Evolutionary conservation across 768 basidiomycete species (phyloP).

Genomic region (Gymnopilus junonius): DNA sequence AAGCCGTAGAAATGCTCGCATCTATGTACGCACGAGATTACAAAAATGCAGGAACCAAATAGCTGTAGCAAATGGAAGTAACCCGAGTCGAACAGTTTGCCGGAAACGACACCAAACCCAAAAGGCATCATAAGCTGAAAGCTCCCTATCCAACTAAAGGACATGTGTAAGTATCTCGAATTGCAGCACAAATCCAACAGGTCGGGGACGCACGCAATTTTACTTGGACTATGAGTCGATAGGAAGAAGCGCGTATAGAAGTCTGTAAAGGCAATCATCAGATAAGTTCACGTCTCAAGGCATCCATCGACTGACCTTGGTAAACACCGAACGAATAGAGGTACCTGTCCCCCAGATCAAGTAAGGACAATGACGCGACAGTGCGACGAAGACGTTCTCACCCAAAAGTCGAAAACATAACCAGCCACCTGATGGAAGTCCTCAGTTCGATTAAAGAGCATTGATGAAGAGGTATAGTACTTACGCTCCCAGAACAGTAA

Average conservation of each 20-base stretch:
- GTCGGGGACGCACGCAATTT: constrained; percentile 37
- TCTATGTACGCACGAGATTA: constrained; percentile 22
- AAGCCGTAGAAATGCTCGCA: neutral
- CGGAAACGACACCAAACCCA: constrained; percentile 40
- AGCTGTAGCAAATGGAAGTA: constrained; percentile 39
- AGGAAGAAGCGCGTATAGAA: constrained; percentile 45
- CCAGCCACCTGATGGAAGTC: constrained; percentile 33
- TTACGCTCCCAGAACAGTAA: constrained; percentile 45
- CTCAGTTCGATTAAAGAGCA: neutral
- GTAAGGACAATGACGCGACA: neutral
- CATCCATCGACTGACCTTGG: constrained; percentile 37
- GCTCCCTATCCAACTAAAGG: constrained; percentile 51
- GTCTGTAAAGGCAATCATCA: constrained; percentile 37
- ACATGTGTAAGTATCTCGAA: neutral
- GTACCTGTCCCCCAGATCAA: no score
- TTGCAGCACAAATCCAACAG: neutral
- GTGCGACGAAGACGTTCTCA: constrained; percentile 14
- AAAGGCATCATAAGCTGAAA: constrained; percentile 48
- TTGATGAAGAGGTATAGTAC: constrained; percentile 18
- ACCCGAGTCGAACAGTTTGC: constrained; percentile 48
- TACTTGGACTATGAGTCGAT: constrained; percentile 37
- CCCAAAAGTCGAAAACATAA: constrained; percentile 47
- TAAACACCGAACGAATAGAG: constrained; percentile 30
- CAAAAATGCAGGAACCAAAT: constrained; percentile 20
- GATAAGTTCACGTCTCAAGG: constrained; percentile 18